Evolutionary conservation across 805 yeast species (phyloP), one percentile per base, ranked within the genome.

Genomic region (Sugiyamaella boreocaroliniensis): DNA sequence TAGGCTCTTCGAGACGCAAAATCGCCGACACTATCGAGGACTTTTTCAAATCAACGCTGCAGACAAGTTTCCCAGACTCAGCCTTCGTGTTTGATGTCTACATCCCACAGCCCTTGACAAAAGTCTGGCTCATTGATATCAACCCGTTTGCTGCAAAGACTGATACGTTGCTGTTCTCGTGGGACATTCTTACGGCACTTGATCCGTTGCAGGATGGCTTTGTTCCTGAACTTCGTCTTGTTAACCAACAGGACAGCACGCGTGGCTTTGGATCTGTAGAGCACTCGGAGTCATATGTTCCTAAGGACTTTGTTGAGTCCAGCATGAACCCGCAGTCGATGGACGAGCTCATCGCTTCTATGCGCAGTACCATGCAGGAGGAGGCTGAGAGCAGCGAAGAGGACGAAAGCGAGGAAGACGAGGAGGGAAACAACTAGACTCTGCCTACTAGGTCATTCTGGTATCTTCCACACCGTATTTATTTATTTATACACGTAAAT

Each of bases 261-360:
- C 86, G 89, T 0, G 73, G 92, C 29, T 89, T 89, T 71, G 84
- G 88, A 0, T 70, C 81, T 0, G 87, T 85, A 58, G 95, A 88
- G 48, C 92, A 88, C 64, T 80, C 95, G 1, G 96, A 92, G 61
- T 88, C 83, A 65, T 90, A 87, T 62, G 96, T 93, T 2, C 99
- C 99, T 0, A 75, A 78, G 49, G 99, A 93, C 62, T 81, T 93
- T 18, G 85, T 93, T 3, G 93, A 89, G 64, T 96, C 97, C 1
- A 76, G 86, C 34, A 62, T 81, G 60, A 82, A 26, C 40, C 32
- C 50, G 2, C 18, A 41, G 14, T 18, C 50, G 4, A 40, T 47
- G 43, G 42, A 32, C 9, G 50, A 47, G 34, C 37, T 47, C 6
- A 15, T 47, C 29, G 45, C 37, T 10, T 32, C 37, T 32, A 32